phyloP scores from a whole-genome alignment of 441 rosid genomes.

The Erodium trifolium region DNA sequence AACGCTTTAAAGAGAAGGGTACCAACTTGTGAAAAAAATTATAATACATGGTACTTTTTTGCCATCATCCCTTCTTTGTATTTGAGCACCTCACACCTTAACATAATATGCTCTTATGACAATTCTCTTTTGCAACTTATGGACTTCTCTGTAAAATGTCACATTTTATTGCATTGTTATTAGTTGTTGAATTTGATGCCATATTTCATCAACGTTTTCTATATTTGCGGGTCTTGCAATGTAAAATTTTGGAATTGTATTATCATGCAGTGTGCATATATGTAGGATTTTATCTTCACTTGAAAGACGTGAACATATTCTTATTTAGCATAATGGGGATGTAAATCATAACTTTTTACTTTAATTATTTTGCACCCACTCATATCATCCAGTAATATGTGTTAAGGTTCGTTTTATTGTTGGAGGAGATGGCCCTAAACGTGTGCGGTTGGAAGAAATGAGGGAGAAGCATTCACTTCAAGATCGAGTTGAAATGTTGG shows the following conservation, averaged over 20 bases:
- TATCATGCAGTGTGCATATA: not conserved
- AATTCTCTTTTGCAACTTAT: not conserved
- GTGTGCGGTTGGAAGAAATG: conserved; percentile 92
- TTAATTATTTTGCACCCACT: conserved; percentile 7
- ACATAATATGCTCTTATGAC: not conserved
- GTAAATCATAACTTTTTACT: too few relatives aligned
- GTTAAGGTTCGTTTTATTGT: conserved; percentile 80
- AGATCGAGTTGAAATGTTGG: conserved; percentile 94
- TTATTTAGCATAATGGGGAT: not conserved
- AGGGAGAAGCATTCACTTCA: conserved; percentile 95
- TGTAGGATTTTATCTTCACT: not conserved
- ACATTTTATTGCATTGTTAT: not conserved
- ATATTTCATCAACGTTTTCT: not conserved
- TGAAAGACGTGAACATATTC: not conserved
- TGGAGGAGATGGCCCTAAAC: conserved; percentile 97
- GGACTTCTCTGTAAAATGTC: not conserved
- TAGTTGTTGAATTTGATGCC: not conserved
- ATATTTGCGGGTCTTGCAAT: not conserved
- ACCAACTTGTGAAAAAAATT: too few relatives aligned
- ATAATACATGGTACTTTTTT: too few relatives aligned
- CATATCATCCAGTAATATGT: conserved; percentile 19
- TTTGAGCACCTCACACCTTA: not conserved
- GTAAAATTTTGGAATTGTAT: not conserved
- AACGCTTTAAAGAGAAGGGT: too few relatives aligned
- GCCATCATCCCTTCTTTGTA: too few relatives aligned